Percentiles rank a stretch among this genome's conserved stretches.
These are phyloP conservation scores for Strobilomyces echinocephalus DNA, from an alignment of 768 basidiomycete species.

Conservation along the genomic window DNA sequence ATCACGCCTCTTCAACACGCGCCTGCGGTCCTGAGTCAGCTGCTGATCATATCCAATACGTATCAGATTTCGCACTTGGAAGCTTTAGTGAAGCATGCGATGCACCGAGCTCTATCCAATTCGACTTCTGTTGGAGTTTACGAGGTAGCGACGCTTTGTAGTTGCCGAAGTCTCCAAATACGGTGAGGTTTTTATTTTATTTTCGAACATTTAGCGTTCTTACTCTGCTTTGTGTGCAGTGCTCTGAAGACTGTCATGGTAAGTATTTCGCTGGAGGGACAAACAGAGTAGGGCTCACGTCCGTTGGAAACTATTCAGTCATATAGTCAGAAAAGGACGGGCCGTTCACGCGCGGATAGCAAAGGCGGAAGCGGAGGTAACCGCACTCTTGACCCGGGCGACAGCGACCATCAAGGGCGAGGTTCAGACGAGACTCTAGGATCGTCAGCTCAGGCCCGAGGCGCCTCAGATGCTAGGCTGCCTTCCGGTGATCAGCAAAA, in stretches of 20 bases:
- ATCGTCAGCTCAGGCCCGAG: constrained; percentile 45
- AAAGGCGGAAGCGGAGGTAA: constrained; percentile 43
- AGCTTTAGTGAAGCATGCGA: constrained; percentile 83
- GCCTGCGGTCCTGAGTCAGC: constrained; percentile 81
- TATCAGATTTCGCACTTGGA: constrained; percentile 77
- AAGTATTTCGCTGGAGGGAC: constrained; percentile 19
- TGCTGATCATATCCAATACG: constrained; percentile 77
- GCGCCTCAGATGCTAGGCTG: constrained; percentile 64
- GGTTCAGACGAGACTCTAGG: constrained; percentile 31
- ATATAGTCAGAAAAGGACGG: constrained; percentile 69
- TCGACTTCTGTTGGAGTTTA: constrained; percentile 88
- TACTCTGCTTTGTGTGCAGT: constrained; percentile 31
- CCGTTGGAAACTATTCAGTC: constrained; percentile 41
- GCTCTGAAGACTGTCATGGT: constrained; percentile 85
- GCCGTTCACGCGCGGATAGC: constrained; percentile 45
- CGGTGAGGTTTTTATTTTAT: constrained; percentile 45
- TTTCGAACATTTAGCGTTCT: constrained; percentile 12
- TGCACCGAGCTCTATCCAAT: constrained; percentile 84
- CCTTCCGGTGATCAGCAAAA: constrained; percentile 29
- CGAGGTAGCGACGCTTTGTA: constrained; percentile 90
- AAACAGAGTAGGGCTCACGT: constrained; percentile 10
- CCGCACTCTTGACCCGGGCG: constrained; percentile 32
- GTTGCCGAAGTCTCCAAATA: constrained; percentile 84
- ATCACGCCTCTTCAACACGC: constrained; percentile 89
- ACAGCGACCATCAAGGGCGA: constrained; percentile 34